Conservation (phyloP, 345 rosid genomes). For the Melaleuca alternifolia region DNA sequence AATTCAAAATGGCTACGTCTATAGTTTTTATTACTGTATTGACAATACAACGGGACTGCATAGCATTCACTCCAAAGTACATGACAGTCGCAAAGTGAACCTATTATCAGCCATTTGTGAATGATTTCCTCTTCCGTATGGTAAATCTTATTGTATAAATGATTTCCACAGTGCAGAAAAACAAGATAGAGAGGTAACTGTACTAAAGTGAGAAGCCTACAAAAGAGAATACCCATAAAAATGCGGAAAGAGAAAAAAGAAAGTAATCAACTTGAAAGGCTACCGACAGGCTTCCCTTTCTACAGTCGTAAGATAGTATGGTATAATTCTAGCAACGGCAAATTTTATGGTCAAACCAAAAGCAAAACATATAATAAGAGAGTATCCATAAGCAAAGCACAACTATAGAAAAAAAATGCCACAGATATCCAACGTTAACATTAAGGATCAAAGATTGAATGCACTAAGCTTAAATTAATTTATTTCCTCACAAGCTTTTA, state of each 20-base stretch:
- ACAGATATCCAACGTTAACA: not conserved
- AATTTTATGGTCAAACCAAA: not conserved
- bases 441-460: not conserved
- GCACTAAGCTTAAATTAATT: not conserved
- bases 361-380: not conserved
- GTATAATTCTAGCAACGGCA: not conserved
- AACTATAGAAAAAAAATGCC: not conserved
- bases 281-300: not conserved
- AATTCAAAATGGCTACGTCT: not conserved
- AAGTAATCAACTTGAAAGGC: not conserved
- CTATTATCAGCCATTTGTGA: not conserved
- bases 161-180: not conserved
- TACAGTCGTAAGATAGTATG: not conserved
- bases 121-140: not conserved
- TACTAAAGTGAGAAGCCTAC: not conserved
- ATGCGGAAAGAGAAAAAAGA: not conserved
- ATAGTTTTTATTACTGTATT: not conserved
- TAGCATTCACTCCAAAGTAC: not conserved
- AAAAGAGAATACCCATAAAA: not conserved
- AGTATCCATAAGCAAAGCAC: not conserved
- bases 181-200: not conserved
- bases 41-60: not conserved
- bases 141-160: not conserved
- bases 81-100: not conserved
- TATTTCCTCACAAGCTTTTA: not conserved